Base-by-base conservation (phyloP, 164 flowering plant genomes). In the Hamamelis virginiana region DNA sequence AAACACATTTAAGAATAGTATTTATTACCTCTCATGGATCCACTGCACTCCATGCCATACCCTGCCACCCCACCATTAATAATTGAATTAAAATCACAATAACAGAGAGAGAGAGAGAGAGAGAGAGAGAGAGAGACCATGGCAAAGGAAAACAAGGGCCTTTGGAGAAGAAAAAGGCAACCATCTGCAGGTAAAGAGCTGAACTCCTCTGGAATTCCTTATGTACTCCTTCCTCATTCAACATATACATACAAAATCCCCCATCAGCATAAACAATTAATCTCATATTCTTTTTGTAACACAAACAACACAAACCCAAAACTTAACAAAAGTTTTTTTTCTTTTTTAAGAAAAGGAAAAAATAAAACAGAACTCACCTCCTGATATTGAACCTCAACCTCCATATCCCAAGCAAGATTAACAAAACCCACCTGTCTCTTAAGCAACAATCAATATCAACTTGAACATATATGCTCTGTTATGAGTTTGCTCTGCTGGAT, bases 11-110 rank as follows among this genome's bases (percentile, higher is more conserved):
- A 48, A 48, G 21, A 52, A 65, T 6, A n/a, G n/a, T n/a, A 76
- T 59, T 71, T 41, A 75, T 75, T 88, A 94, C 97, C 97, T 87
- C 72, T 91, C 98, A 94, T 94, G 89, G 74, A 91, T 22, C 79
- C 76, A 69, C 98, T 87, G 91, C 98, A 94, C 71, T 94, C 98
- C 97, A 91, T 91, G 66, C 97, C 98, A 82, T 94, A 94, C 15
- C 98, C 98, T 94, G 91, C 84, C 83, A 81, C 12, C 3, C 63
- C 77, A 80, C 63, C 77, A 80, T 71, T 65, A 80, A 80, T 45
- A 62, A 53, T 68, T 6, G 5, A 6, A 68, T 18, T 46, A 53
- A 23, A 61, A n/a, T 25, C 48, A 12, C 62, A 68, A 13, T 52
- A 28, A 52, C 58, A 74, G 61, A 56, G 60, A 57, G 45, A 69